Evolutionary conservation across 2,329 filamentous ascomycete species (phyloP).

Genomic region (Apiospora aurea): DNA sequence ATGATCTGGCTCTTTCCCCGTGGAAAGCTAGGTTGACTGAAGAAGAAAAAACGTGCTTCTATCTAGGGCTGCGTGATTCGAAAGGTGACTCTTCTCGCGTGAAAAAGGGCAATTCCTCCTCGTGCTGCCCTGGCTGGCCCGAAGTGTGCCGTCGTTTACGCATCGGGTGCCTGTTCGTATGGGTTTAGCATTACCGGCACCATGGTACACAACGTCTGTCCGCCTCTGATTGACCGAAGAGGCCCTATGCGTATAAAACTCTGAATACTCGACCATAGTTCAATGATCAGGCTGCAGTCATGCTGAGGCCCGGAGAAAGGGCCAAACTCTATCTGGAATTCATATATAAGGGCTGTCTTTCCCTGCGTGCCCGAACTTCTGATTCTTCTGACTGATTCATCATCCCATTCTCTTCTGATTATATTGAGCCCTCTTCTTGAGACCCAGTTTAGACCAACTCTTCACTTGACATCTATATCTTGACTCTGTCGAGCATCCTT

Average conservation of each 20-base stretch:
- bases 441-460: not conserved
- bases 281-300: not conserved
- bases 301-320: not conserved
- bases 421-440: not conserved
- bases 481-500: not conserved
- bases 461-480: not conserved
- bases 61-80: too few relatives aligned
- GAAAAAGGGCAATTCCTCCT: not conserved
- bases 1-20: not conserved
- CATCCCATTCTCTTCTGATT: not conserved
- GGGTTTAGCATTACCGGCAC: not conserved
- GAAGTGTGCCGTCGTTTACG: not conserved
- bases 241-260: not conserved
- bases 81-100: not conserved
- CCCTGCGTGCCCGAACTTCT: not conserved
- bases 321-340: not conserved
- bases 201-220: not conserved
- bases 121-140: not conserved
- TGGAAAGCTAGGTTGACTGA: not conserved
- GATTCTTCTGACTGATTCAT: not conserved
- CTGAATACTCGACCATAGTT: not conserved
- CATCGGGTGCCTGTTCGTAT: not conserved
- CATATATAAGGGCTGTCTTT: not conserved
- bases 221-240: not conserved
- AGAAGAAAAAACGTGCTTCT: not conserved